Percentiles rank a stretch among this genome's conserved stretches.
Evolutionary conservation across 352 stramenopile species (phyloP).

Genomic region (Pythium monospermum): DNA sequence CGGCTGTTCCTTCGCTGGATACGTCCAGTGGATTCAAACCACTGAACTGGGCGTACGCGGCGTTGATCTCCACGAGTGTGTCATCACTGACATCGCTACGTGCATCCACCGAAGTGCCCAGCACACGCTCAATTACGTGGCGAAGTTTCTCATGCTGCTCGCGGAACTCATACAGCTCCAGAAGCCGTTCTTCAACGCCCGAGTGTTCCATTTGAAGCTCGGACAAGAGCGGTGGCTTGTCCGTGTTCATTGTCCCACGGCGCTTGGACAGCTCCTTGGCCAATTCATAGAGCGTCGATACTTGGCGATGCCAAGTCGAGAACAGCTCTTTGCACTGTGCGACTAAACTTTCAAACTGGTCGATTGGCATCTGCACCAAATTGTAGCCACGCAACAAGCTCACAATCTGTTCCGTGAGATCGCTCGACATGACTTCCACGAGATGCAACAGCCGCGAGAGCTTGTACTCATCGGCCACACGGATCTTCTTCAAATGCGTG

Average conservation of each 20-base stretch:
- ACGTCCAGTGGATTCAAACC: constrained; percentile 83
- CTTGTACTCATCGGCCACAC: constrained; percentile 86
- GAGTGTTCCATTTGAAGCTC: constrained; percentile 85
- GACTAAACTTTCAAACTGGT: constrained; percentile 77
- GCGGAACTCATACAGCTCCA: constrained; percentile 88
- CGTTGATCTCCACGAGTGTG: constrained; percentile 83
- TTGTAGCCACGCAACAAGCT: constrained; percentile 80
- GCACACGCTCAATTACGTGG: constrained; percentile 82
- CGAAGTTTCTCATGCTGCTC: constrained; percentile 89
- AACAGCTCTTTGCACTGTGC: constrained; percentile 82
- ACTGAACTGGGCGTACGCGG: constrained; percentile 82
- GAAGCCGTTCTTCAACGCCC: constrained; percentile 81
- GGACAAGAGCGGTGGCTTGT: constrained; percentile 72
- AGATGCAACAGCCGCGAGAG: constrained; percentile 69
- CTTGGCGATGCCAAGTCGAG: constrained; percentile 80
- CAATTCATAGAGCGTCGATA: constrained; percentile 81
- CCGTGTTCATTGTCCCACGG: constrained; percentile 73
- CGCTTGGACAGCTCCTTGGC: constrained; percentile 84
- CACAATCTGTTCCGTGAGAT: constrained; percentile 76
- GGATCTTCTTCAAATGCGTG: constrained; percentile 88
- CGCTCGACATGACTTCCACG: constrained; percentile 84
- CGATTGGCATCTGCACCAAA: constrained; percentile 80
- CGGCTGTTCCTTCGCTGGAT: constrained; percentile 66
- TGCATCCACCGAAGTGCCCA: constrained; percentile 50
- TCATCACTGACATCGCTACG: constrained; percentile 72